These are phyloP conservation scores for Kodamaea fungicola DNA, from an alignment of 1,139 yeast species.

Conservation along the genomic window DNA sequence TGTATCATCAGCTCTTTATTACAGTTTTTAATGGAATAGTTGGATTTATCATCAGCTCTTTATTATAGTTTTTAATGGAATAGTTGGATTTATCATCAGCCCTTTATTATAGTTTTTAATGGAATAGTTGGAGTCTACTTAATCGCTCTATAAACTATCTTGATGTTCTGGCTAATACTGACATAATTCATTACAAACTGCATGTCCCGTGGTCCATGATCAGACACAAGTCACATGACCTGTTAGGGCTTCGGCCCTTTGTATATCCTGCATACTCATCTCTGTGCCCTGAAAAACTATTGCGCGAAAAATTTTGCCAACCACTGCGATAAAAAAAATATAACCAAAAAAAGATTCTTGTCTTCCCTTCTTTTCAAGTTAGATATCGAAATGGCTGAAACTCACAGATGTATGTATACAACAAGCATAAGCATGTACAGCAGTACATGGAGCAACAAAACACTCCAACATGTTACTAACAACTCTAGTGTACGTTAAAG, in stretches of 20 bases:
- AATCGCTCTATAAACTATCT: too few relatives aligned
- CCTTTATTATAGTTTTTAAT: too few relatives aligned
- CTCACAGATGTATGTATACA: constrained; percentile 84
- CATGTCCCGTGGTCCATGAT: too few relatives aligned
- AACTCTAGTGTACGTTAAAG: constrained; percentile 93
- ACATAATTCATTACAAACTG: too few relatives aligned
- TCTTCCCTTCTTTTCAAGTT: constrained; percentile 9
- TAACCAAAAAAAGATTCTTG: constrained; percentile 1
- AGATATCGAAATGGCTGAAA: constrained; percentile 73
- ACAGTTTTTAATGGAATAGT: too few relatives aligned
- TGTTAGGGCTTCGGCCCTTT: neutral
- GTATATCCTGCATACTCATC: neutral
- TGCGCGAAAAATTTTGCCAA: constrained; percentile 1
- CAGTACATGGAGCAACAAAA: neutral
- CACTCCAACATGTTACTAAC: constrained; percentile 36
- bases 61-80: too few relatives aligned
- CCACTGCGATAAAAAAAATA: neutral
- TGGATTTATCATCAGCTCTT: too few relatives aligned
- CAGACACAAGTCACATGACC: neutral
- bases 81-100: too few relatives aligned
- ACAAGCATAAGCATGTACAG: neutral
- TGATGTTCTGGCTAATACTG: too few relatives aligned
- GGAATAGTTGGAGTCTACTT: too few relatives aligned
- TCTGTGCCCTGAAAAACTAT: neutral
- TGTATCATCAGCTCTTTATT: too few relatives aligned